Base-by-base conservation (phyloP, 345 rosid species). In the Erodium maritimum region DNA sequence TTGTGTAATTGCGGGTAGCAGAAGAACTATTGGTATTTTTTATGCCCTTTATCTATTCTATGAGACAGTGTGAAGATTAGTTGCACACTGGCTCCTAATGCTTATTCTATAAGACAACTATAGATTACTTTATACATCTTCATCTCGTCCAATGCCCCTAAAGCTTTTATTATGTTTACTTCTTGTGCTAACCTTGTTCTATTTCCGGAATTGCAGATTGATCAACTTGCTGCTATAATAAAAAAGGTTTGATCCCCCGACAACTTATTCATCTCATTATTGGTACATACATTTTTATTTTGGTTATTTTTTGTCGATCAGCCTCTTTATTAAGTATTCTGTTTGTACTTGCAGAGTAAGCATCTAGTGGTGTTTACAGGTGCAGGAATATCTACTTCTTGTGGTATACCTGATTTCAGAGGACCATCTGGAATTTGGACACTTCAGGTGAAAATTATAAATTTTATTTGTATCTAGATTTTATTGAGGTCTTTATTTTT, bases 371-470 rank as follows among this genome's bases (percentile, higher is more conserved):
- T 80, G 62, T 93, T 93, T 66, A 93, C 96, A 42, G 96, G 96
- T 72, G 99, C 99, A 18, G 96, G 99, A 67, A 89, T 89, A 71
- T 93, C 99, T 59, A 89, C 99, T 50, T 85, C 99, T 66, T 86
- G 99, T 70, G 95, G 99, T 48, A 93, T 93, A 64, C 96, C 99
- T 66, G 95, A 93, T 76, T 87, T 93, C 74, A 79, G 99, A 68
- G 96, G 96, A 58, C 99, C 99, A 54, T 82, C 83, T 65, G 99
- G 99, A 67, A 89, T 93, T 63, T 93, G 99, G 99, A 93, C 99
- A 14, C 59, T 93, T 45, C 96, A 93, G 96, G 96, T 89, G 66
- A 65, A 61, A 42, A 0, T 63, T 57, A 4, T 63, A 34, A 59
- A 42, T 13, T 65, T 55, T 54, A 11, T 58, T 23, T 65, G 52